phyloP scores from a whole-genome alignment of 2,329 filamentous ascomycete genomes.

The Penicillium griseofulvum region DNA sequence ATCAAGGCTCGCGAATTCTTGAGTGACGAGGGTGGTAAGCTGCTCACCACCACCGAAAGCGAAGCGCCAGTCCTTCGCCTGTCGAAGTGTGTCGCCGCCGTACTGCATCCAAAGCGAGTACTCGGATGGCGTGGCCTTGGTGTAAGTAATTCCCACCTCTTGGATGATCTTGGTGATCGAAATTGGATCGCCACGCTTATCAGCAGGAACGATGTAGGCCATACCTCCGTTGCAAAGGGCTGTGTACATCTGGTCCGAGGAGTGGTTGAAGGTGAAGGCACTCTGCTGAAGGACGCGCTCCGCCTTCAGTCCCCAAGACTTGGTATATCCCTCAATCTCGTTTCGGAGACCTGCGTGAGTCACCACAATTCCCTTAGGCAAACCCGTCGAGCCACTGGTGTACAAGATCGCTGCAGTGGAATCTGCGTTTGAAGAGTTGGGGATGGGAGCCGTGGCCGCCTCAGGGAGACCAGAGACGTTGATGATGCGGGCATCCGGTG shows the following conservation, averaged over 20 bases:
- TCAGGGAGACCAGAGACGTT: no score
- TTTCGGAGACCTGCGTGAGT: neutral
- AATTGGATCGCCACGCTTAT: conserved; percentile 8
- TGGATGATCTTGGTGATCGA: conserved; percentile 6
- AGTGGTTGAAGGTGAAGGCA: conserved; percentile 11
- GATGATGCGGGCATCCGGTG: no score
- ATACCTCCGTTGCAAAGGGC: conserved; percentile 9
- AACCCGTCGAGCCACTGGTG: neutral
- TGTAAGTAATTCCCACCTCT: conserved; percentile 5
- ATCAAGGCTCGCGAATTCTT: no score
- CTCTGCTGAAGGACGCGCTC: conserved; percentile 12
- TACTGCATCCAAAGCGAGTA: conserved; percentile 5
- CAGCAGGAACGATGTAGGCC: neutral
- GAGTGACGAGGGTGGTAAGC: no score
- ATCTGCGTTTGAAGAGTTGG: no score
- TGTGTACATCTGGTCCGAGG: conserved; percentile 8
- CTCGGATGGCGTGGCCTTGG: conserved; percentile 9
- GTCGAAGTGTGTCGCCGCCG: neutral
- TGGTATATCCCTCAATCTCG: neutral
- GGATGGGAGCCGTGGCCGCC: no score
- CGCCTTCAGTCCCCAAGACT: neutral
- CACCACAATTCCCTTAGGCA: conserved; percentile 1
- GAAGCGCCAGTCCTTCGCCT: neutral
- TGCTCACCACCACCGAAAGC: neutral
- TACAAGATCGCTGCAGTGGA: neutral